A percentile compares a stretch with the other conserved stretches of the same genome.
Evolutionary conservation across 129 eudicot species (phyloP).

Genomic region (Artemisia tridentata): DNA sequence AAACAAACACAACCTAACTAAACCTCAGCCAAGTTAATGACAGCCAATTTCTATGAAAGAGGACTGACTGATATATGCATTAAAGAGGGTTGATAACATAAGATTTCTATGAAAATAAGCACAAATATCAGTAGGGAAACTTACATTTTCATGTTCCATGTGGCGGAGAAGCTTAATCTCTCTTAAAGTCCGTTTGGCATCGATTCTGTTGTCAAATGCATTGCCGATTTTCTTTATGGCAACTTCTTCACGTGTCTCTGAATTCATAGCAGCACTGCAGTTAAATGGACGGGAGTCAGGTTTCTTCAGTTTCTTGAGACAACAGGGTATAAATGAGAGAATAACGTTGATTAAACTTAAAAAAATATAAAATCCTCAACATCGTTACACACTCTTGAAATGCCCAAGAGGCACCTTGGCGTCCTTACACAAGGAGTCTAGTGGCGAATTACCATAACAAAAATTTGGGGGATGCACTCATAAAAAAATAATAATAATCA

Average conservation of each 20-base stretch:
- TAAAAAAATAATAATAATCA: not conserved
- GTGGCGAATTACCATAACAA: no score
- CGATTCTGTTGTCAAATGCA: constrained; percentile 72
- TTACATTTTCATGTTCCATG: constrained; percentile 80
- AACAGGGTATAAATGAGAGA: not conserved
- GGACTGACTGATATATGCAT: no score
- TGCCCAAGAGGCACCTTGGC: no score
- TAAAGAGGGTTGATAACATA: no score
- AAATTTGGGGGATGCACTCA: no score
- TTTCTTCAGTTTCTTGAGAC: constrained; percentile 11
- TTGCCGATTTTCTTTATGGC: constrained; percentile 90
- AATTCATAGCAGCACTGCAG: constrained; percentile 66
- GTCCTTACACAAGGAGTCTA: no score
- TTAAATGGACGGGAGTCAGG: constrained; percentile 3
- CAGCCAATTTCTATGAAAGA: no score
- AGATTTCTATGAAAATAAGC: no score
- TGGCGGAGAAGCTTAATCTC: constrained; percentile 85
- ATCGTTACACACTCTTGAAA: constrained; percentile 17
- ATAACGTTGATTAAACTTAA: not conserved
- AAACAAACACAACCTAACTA: no score
- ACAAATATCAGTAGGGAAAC: constrained; percentile 15
- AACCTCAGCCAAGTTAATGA: no score
- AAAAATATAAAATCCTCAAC: not conserved
- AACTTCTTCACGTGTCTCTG: constrained; percentile 77
- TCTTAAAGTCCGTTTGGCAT: constrained; percentile 82